Base-by-base conservation (phyloP, 371 early-diverging fungal species). In the Apophysomyces variabilis region DNA sequence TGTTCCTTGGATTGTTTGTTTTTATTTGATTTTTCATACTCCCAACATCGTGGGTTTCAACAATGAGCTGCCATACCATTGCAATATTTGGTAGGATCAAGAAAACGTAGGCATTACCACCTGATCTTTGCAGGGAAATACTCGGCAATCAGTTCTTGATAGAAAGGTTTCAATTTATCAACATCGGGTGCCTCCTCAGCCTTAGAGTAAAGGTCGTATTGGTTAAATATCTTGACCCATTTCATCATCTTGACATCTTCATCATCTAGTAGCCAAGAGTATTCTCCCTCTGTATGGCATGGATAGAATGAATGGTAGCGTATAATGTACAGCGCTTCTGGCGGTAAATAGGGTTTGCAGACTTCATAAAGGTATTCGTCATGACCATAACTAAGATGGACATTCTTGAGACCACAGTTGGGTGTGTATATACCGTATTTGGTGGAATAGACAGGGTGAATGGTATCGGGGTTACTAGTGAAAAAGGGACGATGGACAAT, bases 341-440 rank as follows among this genome's bases (percentile, higher is more conserved):
- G 45, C 0, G 89, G 88, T 3, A 88, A 56, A 62, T 83, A 80
- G 13, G 74, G 58, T 66, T 87, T 82, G 62, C 75, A 70, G 4
- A 88, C 86, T 8, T 80, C 75, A 50, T 82, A 85, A 13, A 88
- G 41, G 46, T 87, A 88, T 50, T 88, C 88, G 44, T 88, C 89
- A 63, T 88, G 87, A 12, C 89, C 89, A 58, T 74, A 88, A 38
- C 79, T 75, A 66, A 88, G 66, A 56, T 84, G 75, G 1, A 88
- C 73, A 3, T 81, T 67, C 8, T 78, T 75, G 0, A 88, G 65
- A 6, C 89, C 89, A 68, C 86, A 85, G 26, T 82, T 66, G 14
- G 83, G 76, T 12, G 58, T 32, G 56, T 87, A 88, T 21, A 88
- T 82, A n/a, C 89, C 89, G 47, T 75, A 75, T 13, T 65, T 44